phyloP scores from a whole-genome alignment of 2,329 filamentous ascomycete species.

The Scolecobasidium constrictum region DNA sequence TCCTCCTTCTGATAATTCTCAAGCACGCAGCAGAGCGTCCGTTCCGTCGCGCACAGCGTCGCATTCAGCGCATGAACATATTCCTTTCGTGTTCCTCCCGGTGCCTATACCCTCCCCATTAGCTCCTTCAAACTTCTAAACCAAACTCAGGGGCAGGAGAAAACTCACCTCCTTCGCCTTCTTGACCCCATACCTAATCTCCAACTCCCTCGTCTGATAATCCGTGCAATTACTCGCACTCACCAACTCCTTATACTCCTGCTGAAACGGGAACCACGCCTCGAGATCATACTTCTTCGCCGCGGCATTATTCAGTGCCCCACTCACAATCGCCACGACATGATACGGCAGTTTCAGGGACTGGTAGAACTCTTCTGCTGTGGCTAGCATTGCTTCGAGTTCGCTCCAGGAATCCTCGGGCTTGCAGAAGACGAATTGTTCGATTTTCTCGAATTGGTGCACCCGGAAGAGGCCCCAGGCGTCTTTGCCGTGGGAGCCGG shows the following conservation, averaged over 20 bases:
- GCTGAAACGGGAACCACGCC: slow-evolving; percentile 92
- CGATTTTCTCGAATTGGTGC: slow-evolving; percentile 94
- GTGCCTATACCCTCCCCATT: slow-evolving; percentile 57
- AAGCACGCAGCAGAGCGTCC: slow-evolving; percentile 78
- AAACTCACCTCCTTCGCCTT: slow-evolving; percentile 40
- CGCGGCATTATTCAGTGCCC: slow-evolving; percentile 79
- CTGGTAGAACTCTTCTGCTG: slow-evolving; percentile 91
- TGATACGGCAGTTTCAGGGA: slow-evolving; percentile 81
- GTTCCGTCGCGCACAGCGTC: slow-evolving; percentile 74
- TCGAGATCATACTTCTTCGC: slow-evolving; percentile 92
- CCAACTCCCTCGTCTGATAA: slow-evolving; percentile 85
- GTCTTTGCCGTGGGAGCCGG: slow-evolving; percentile 81
- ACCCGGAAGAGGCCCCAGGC: slow-evolving; percentile 98
- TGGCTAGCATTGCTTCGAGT: slow-evolving; percentile 86
- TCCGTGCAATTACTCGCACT: slow-evolving; percentile 98
- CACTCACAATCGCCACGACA: slow-evolving; percentile 90
- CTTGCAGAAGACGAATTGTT: slow-evolving; percentile 71
- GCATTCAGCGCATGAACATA: slow-evolving; percentile 92
- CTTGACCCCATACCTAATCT: slow-evolving; percentile 83
- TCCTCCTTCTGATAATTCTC: slow-evolving; percentile 92
- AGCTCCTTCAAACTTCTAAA: slow-evolving; percentile 70
- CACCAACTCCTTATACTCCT: slow-evolving; percentile 86
- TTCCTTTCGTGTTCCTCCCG: slow-evolving; percentile 54
- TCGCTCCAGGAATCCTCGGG: slow-evolving; percentile 87
- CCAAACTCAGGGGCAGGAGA: no score